Evolutionary conservation across 2,329 filamentous ascomycete species (phyloP).

Genomic region (Aspergillus nomiae): DNA sequence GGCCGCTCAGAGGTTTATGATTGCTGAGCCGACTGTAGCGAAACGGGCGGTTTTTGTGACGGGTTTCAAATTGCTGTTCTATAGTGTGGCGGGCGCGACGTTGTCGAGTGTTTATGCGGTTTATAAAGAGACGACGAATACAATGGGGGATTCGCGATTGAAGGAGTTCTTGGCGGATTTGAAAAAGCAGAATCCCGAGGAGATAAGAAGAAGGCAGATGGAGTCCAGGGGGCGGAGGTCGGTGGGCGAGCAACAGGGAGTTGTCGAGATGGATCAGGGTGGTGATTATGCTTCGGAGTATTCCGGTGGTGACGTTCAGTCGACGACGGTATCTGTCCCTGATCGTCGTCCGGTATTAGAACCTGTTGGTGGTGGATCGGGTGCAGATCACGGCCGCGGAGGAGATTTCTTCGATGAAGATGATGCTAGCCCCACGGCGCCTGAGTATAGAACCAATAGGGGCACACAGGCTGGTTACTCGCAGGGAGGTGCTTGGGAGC

Average conservation of each 20-base stretch:
- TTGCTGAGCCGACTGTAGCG: conserved; percentile 10
- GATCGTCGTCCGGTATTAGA: not conserved
- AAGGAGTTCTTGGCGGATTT: conserved; percentile 24
- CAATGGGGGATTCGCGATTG: conserved; percentile 28
- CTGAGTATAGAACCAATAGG: conserved; percentile 30
- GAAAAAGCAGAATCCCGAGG: conserved; percentile 21
- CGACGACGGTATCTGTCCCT: not conserved
- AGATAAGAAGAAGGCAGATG: conserved; percentile 22
- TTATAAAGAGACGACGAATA: conserved; percentile 14
- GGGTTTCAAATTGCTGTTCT: conserved; percentile 21
- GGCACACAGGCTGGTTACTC: conserved; percentile 6
- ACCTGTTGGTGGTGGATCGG: not conserved
- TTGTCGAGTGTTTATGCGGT: conserved; percentile 11
- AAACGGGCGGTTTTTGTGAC: not conserved
- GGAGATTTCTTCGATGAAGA: conserved; percentile 38
- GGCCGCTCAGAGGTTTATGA: conserved; percentile 7
- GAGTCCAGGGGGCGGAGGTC: conserved; percentile 14
- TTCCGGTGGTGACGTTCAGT: not conserved
- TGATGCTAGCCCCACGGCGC: conserved; percentile 40
- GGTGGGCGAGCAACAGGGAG: not conserved
- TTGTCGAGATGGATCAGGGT: conserved; percentile 7
- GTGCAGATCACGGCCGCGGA: conserved; percentile 13
- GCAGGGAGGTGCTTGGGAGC: conserved; percentile 40
- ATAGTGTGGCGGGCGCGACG: conserved; percentile 9
- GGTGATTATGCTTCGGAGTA: not conserved